phyloP scores from a whole-genome alignment of 768 basidiomycete species.

The Trametes coccinea region DNA sequence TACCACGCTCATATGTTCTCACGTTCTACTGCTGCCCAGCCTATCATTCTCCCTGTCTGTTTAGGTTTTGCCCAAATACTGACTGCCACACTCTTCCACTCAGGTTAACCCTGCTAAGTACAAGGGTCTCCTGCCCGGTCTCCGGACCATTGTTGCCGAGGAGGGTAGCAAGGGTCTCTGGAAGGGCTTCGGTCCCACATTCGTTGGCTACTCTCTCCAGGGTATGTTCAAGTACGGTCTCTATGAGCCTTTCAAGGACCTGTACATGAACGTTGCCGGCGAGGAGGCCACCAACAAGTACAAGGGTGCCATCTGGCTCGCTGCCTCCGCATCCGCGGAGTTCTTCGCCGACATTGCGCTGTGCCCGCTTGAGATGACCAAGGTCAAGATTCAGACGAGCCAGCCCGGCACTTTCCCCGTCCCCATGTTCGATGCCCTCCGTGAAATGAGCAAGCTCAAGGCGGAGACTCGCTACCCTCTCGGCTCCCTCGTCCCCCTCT shows the following conservation, averaged over 20 bases:
- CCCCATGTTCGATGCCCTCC: conserved; percentile 67
- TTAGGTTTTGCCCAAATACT: neutral
- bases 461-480: conserved; percentile 81
- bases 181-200: conserved; percentile 93
- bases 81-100: neutral
- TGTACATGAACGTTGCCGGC: conserved; percentile 86
- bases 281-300: conserved; percentile 78
- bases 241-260: conserved; percentile 96
- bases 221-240: conserved; percentile 99
- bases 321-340: conserved; percentile 91
- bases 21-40: neutral
- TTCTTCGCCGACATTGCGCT: conserved; percentile 96
- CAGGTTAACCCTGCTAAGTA: conserved; percentile 80
- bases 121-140: conserved; percentile 60
- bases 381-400: conserved; percentile 88
- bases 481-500: conserved; percentile 81
- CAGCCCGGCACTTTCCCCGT: conserved; percentile 75
- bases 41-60: neutral
- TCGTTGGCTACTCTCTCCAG: conserved; percentile 92
- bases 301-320: conserved; percentile 91
- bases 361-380: conserved; percentile 93
- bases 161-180: conserved; percentile 86
- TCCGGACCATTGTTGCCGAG: conserved; percentile 70
- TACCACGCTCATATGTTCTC: neutral
- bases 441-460: conserved; percentile 67